Conservation (phyloP, 805 yeast genomes). For the Citeromyces nyonsensis region DNA sequence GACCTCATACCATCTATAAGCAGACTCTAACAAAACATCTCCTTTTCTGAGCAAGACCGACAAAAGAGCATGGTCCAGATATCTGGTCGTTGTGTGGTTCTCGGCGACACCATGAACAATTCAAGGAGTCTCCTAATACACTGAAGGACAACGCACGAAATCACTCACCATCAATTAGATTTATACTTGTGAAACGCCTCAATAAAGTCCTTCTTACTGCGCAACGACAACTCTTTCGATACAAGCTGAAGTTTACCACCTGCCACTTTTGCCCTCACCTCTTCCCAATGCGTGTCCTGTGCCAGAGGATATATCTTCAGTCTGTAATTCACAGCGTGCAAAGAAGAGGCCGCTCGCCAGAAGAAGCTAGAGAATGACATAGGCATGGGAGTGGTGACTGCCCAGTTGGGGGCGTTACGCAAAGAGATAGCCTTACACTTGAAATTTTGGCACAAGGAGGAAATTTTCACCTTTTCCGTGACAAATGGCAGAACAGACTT, state of each 20-base stretch:
- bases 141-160: no score
- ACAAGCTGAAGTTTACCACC: conserved; percentile 34
- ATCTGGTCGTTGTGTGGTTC: no score
- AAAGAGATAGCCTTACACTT: conserved; percentile 19
- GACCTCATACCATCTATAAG: no score
- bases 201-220: conserved; percentile 27
- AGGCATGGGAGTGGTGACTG: conserved; percentile 19
- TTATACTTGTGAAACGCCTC: conserved; percentile 8
- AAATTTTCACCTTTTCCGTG: conserved; percentile 7
- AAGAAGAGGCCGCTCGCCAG: conserved; percentile 3
- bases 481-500: conserved; percentile 52
- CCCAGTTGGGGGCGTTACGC: conserved; percentile 18
- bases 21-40: no score
- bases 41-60: no score
- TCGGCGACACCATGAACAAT: no score
- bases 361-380: conserved; percentile 4
- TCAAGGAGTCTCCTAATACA: no score
- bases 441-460: conserved; percentile 6
- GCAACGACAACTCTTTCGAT: conserved; percentile 24
- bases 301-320: conserved; percentile 8
- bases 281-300: conserved; percentile 1
- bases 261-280: conserved; percentile 13
- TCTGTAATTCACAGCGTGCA: conserved; percentile 6
- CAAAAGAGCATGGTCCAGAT: no score
- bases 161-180: neutral